Evolutionary conservation across 1,139 yeast genomes (phyloP).

Genomic region (Diutina pseudorugosa): DNA sequence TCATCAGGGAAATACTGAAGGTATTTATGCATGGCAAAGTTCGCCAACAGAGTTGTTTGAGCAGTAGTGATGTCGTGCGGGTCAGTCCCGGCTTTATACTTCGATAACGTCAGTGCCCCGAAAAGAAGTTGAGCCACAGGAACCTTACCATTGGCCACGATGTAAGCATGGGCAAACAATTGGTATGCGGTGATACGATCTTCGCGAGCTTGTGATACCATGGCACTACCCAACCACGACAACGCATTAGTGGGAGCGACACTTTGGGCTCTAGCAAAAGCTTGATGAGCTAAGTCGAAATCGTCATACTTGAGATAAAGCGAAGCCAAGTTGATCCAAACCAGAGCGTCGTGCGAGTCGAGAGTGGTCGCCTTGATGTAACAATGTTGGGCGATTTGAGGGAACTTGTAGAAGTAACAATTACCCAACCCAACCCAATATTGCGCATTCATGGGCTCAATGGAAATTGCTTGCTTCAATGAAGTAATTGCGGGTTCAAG

Average conservation of each 20-base stretch:
- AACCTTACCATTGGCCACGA: conserved; percentile 61
- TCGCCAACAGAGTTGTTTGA: conserved; percentile 56
- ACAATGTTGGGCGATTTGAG: conserved; percentile 82
- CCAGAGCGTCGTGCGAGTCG: conserved; percentile 52
- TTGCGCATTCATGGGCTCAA: conserved; percentile 56
- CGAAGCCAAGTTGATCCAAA: conserved; percentile 79
- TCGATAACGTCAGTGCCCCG: conserved; percentile 42
- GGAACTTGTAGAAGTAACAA: conserved; percentile 44
- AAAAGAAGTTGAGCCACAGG: conserved; percentile 64
- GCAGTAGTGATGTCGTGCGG: conserved; percentile 44
- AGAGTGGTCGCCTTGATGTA: conserved; percentile 70
- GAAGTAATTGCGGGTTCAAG: conserved; percentile 40
- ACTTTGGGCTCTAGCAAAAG: conserved; percentile 67
- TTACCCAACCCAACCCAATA: conserved; percentile 83
- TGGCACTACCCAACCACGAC: conserved; percentile 87
- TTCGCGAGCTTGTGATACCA: conserved; percentile 51
- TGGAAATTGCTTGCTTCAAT: conserved; percentile 48
- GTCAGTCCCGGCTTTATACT: conserved; percentile 25
- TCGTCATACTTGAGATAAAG: conserved; percentile 64
- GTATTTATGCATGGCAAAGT: conserved; percentile 62
- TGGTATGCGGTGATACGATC: conserved; percentile 37
- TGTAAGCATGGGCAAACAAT: conserved; percentile 66
- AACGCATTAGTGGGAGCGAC: conserved; percentile 64
- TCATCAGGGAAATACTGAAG: conserved; percentile 58
- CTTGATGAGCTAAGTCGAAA: conserved; percentile 56